Conservation (phyloP, 768 basidiomycete species). For the Mrakia gelida region DNA sequence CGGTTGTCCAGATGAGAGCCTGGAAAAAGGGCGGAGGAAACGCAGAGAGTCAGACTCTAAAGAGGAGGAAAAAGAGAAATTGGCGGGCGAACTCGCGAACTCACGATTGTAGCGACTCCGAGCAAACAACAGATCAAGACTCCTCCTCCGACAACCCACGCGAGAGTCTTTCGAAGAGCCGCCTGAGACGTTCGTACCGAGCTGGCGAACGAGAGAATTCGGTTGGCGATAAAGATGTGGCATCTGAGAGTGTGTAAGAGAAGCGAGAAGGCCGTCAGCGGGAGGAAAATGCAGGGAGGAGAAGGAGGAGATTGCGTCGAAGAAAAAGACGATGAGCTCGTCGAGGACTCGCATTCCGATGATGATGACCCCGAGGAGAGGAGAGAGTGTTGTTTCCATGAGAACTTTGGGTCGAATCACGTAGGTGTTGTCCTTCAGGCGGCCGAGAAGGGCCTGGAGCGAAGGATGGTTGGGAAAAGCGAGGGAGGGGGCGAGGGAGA, state of each 20-base stretch:
- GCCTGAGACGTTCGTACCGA: not conserved
- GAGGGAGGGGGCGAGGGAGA: not conserved
- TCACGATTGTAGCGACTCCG: not conserved
- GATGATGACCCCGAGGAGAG: not conserved
- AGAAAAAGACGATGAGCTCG: no score
- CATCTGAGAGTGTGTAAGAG: not conserved
- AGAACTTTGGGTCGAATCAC: not conserved
- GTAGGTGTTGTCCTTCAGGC: not conserved
- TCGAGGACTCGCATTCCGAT: constrained; percentile 12
- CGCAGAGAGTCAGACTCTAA: no score
- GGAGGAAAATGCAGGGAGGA: not conserved
- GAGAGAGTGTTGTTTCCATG: not conserved
- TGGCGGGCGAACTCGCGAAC: no score
- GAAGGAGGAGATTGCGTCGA: not conserved
- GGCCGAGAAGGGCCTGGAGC: not conserved
- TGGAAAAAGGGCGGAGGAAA: not conserved
- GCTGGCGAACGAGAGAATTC: constrained; percentile 1
- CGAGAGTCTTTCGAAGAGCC: not conserved
- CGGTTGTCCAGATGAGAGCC: not conserved
- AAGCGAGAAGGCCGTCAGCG: not conserved
- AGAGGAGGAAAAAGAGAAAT: no score
- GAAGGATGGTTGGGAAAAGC: not conserved
- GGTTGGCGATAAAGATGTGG: constrained; percentile 5
- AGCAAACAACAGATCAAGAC: not conserved
- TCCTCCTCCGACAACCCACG: not conserved